Conservation (phyloP, 306 rosid species). For the Mimosa bimucronata region DNA sequence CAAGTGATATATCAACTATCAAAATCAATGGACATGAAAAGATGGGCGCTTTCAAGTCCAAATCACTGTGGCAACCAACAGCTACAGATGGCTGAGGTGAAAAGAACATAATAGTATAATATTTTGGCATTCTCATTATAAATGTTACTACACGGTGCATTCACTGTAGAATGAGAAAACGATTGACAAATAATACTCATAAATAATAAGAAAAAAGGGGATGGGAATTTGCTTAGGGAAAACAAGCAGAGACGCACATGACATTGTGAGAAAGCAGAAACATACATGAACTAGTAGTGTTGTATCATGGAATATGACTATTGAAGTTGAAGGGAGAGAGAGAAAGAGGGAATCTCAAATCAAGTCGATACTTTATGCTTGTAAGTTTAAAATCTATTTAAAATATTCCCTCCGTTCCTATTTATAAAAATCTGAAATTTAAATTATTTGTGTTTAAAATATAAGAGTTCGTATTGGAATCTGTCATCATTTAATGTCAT, state of each 20-base stretch:
- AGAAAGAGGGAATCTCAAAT: conserved; percentile 25
- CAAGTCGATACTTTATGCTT: background rate
- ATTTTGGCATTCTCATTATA: background rate
- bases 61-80: conserved; percentile 98
- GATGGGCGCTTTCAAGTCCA: conserved; percentile 99
- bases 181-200: background rate
- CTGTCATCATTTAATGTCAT: no score
- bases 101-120: conserved; percentile 42
- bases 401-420: no score
- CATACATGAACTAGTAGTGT: conserved; percentile 64
- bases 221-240: background rate
- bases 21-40: conserved; percentile 98
- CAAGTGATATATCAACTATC: conserved; percentile 98
- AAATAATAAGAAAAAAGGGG: conserved; percentile 10
- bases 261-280: background rate
- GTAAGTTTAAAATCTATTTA: background rate
- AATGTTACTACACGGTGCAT: conserved; percentile 13
- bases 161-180: background rate
- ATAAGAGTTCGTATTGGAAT: no score
- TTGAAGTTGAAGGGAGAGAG: conserved; percentile 34
- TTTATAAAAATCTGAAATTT: no score
- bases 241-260: conserved; percentile 30
- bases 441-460: no score
- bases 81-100: conserved; percentile 69
- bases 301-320: conserved; percentile 69